Conservation (phyloP, 495 filamentous ascomycete genomes). For the Margaritispora aquatica region DNA sequence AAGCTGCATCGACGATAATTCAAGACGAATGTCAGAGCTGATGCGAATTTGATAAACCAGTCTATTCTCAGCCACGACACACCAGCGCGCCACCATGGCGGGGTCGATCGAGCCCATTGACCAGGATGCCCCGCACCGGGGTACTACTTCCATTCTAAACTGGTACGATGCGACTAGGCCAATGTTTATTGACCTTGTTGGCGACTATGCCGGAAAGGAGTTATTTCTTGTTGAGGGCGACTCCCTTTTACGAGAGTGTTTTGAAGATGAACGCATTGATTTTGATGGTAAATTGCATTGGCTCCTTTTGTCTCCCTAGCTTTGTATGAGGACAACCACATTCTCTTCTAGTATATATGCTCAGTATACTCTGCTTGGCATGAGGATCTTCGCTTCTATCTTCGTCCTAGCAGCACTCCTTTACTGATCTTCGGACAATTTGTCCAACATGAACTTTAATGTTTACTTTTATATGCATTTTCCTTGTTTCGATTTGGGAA, state of each 20-base stretch:
- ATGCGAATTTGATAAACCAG: neutral
- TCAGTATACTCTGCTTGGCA: too few relatives aligned
- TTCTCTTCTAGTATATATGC: neutral
- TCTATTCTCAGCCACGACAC: neutral
- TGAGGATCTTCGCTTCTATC: too few relatives aligned
- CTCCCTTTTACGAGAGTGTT: constrained; percentile 56
- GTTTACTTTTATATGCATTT: too few relatives aligned
- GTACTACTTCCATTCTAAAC: constrained; percentile 8
- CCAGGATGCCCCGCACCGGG: constrained; percentile 7
- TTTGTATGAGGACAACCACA: neutral
- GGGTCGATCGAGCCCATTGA: constrained; percentile 2
- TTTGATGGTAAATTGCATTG: constrained; percentile 39
- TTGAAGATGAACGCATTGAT: constrained; percentile 54
- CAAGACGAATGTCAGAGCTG: neutral
- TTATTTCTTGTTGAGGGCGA: constrained; percentile 71
- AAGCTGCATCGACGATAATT: neutral
- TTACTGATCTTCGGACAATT: too few relatives aligned
- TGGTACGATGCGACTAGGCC: constrained; percentile 23
- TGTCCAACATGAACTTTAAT: too few relatives aligned
- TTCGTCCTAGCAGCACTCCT: too few relatives aligned
- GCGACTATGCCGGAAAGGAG: constrained; percentile 69
- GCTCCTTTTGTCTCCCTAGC: neutral
- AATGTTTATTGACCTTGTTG: constrained; percentile 52
- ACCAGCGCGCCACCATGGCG: constrained; percentile 14
- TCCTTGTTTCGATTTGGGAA: too few relatives aligned